Conservation (phyloP, 2,329 filamentous ascomycete genomes). For the Triangularia setosa region DNA sequence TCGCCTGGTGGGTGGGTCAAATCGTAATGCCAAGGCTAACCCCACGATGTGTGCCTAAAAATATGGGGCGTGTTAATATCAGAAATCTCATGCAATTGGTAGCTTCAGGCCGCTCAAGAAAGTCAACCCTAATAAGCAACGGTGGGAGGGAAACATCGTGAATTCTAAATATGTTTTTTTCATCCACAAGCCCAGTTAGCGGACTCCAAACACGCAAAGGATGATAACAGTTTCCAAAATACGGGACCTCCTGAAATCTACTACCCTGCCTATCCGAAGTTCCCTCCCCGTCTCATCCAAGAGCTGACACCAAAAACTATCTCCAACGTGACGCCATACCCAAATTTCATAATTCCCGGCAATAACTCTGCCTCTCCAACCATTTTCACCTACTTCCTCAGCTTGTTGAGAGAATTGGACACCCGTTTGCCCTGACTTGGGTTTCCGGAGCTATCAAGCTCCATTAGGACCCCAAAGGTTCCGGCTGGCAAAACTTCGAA, state of each 20-base stretch:
- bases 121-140: too few relatives aligned
- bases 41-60: not conserved
- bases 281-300: not conserved
- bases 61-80: not conserved
- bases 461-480: constrained; percentile 29
- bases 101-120: too few relatives aligned
- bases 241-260: not conserved
- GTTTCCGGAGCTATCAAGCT: constrained; percentile 1
- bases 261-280: not conserved
- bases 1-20: not conserved
- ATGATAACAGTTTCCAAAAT: not conserved
- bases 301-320: not conserved
- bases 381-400: constrained; percentile 13
- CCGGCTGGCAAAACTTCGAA: constrained; percentile 40
- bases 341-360: not conserved
- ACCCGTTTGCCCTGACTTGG: not conserved
- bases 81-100: too few relatives aligned
- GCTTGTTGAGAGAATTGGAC: constrained; percentile 15
- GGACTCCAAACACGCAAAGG: not conserved
- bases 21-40: not conserved
- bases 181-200: not conserved
- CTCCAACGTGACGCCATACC: not conserved
- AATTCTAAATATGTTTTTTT: not conserved
- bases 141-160: too few relatives aligned
- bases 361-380: not conserved